Conservation (phyloP, 1,139 yeast genomes). For the Hansenula lynferdii region DNA sequence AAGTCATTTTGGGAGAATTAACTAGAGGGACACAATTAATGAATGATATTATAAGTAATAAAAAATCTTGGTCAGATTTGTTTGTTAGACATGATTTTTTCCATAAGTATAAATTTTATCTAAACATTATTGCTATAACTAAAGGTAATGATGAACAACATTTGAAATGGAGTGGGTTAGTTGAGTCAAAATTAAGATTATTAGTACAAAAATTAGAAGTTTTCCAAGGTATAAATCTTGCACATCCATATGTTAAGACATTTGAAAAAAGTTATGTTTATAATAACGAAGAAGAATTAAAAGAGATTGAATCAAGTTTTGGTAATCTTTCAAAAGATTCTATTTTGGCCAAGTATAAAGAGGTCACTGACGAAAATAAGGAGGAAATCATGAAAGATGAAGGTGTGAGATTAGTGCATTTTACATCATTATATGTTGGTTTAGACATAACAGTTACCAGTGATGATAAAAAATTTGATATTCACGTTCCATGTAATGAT, state of each 20-base stretch:
- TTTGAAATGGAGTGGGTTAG: constrained; percentile 85
- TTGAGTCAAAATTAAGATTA: constrained; percentile 80
- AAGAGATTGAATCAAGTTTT: constrained; percentile 48
- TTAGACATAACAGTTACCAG: constrained; percentile 47
- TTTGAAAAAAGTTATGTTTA: constrained; percentile 55
- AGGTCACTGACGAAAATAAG: constrained; percentile 31
- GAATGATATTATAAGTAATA: constrained; percentile 62
- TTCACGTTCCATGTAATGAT: constrained; percentile 89
- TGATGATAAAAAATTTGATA: constrained; percentile 67
- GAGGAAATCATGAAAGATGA: constrained; percentile 24
- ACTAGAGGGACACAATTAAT: constrained; percentile 68
- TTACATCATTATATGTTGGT: constrained; percentile 80
- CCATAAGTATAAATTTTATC: constrained; percentile 75
- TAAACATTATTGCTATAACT: constrained; percentile 79
- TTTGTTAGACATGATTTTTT: constrained; percentile 80
- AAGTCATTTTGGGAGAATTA: constrained; percentile 70
- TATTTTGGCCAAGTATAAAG: constrained; percentile 27
- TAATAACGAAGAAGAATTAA: constrained; percentile 48
- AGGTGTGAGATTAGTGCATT: constrained; percentile 42
- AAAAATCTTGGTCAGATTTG: constrained; percentile 68
- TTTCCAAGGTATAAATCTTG: constrained; percentile 67
- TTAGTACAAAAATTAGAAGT: constrained; percentile 79
- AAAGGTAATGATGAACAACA: constrained; percentile 73
- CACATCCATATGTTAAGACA: constrained; percentile 87
- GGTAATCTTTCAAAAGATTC: constrained; percentile 46